Evolutionary conservation across 139 green algal genomes (phyloP), one percentile per base, ranked within the genome.

Genomic region (Picochlorum sp.): DNA sequence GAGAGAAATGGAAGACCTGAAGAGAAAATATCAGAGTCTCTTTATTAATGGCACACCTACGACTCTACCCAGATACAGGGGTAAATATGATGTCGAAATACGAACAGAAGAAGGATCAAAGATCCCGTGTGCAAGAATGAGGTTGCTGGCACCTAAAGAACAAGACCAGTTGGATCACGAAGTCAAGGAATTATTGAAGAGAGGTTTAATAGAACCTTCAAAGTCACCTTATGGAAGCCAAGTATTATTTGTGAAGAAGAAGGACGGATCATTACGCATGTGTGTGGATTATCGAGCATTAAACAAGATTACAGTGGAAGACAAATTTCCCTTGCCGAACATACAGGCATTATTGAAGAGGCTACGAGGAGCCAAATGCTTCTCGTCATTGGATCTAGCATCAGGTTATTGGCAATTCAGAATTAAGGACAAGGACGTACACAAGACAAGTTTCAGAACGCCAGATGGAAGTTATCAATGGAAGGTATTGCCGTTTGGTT

Each of bases 231-330:
- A 70, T 44, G 80, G 68, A n/a, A 62, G 66, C 6, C 74, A 76
- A 28, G 69, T 84, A 14, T n/a, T 88, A 4, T 83, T 83, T 51
- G 69, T 74, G 1, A 31, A 49, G 2, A 88, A 88, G 70, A 81
- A n/a, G n/a, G 65, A 79, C 51, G 77, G 77, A 2, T n/a, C 10
- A 26, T 31, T 83, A 6, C 55, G 81, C 0, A 75, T 88, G 67
- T 78, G 65, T 26, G 57, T 87, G 5, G 82, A 86, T 41, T 88
- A 82, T 23, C 50, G 79, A 6, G 74, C 50, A 5, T 44, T 86
- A 0, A 88, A 86, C 45, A 58, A 59, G 8, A 16, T 70, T 0
- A 85, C 81, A 4, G 47, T 71, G 8, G 78, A 83, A 41, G 71
- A 83, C 38, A n/a, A 49, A 0, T 81, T 76, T 41, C 80, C 84